These are phyloP conservation scores for Penicillium canescens DNA, from an alignment of 495 filamentous ascomycete genomes.

Conservation along the genomic window DNA sequence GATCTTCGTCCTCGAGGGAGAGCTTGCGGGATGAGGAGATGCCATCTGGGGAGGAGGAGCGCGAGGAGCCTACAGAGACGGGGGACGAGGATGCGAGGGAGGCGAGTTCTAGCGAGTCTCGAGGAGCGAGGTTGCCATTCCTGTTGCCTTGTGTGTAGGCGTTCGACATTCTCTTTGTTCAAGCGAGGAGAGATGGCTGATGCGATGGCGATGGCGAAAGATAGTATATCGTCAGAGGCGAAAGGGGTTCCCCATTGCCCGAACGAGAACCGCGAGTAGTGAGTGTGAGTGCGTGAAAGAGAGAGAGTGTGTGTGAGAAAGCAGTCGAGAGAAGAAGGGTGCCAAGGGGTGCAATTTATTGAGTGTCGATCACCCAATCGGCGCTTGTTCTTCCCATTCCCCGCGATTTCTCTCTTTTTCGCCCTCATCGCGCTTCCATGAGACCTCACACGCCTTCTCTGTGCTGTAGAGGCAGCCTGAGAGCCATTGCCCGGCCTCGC, in stretches of 20 bases:
- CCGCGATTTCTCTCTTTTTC: constrained; percentile 15
- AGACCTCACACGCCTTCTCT: constrained; percentile 17
- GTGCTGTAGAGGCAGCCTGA: constrained; percentile 16
- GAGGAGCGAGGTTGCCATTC: constrained; percentile 44
- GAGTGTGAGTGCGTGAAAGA: background rate
- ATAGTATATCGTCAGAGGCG: constrained; percentile 11
- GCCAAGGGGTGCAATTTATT: constrained; percentile 19
- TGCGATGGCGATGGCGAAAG: background rate
- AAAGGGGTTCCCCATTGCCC: constrained; percentile 23
- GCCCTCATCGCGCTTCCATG: constrained; percentile 22
- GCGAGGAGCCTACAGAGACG: constrained; percentile 55
- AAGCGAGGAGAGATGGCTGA: background rate
- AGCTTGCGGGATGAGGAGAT: constrained; percentile 88
- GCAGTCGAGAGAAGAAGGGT: constrained; percentile 3
- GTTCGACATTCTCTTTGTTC: constrained; percentile 33
- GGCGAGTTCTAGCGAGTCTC: constrained; percentile 95
- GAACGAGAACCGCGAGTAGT: constrained; percentile 5
- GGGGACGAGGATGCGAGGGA: constrained; percentile 80
- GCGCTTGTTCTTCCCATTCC: constrained; percentile 14
- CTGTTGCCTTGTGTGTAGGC: constrained; percentile 29
- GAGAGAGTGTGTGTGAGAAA: background rate
- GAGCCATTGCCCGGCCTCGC: constrained; percentile 13
- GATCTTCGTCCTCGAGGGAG: constrained; percentile 85
- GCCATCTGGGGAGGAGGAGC: constrained; percentile 77
- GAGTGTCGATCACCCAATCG: constrained; percentile 29